phyloP scores from a whole-genome alignment of 148 eudicot genomes.

The Chenopodium berlandieri region DNA sequence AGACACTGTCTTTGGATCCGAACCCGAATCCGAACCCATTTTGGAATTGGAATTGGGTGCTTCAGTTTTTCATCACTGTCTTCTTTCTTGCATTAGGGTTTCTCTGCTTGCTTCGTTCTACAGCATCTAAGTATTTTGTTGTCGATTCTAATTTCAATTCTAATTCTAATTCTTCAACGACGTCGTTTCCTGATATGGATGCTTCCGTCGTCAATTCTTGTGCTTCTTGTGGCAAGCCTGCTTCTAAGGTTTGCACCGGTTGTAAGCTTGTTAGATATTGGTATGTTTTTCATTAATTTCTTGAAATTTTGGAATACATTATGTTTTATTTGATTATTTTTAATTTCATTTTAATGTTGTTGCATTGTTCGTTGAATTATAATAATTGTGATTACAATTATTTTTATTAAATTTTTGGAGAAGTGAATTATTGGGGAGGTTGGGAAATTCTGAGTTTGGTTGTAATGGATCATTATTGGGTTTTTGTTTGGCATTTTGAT shows the following conservation, averaged over 20 bases:
- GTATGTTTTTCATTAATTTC: slow-evolving; percentile 29
- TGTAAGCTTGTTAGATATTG: slow-evolving; percentile 75
- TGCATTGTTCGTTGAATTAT: not conserved
- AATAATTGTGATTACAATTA: not conserved
- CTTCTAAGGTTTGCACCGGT: slow-evolving; percentile 49
- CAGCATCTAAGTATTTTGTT: slow-evolving; percentile 59
- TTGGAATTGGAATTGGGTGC: slow-evolving; percentile 35
- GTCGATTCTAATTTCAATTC: slow-evolving; percentile 42
- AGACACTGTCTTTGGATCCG: slow-evolving; percentile 38
- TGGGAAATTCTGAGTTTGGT: no score
- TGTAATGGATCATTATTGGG: not conserved
- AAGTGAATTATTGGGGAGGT: not conserved
- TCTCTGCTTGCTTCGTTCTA: slow-evolving; percentile 46
- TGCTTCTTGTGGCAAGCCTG: slow-evolving; percentile 44
- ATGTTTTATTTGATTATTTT: no score
- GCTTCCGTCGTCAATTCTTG: slow-evolving; percentile 33
- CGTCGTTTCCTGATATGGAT: slow-evolving; percentile 25
- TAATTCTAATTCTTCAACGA: not conserved
- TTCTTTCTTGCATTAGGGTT: slow-evolving; percentile 41
- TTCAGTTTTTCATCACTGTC: slow-evolving; percentile 45
- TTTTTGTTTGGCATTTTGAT: not conserved
- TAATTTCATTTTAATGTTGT: not conserved
- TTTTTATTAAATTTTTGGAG: no score
- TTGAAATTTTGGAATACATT: not conserved
- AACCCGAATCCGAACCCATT: not conserved